phyloP scores from a whole-genome alignment of 108 stramenopile species.

The Pseudonitzschia pungens region DNA sequence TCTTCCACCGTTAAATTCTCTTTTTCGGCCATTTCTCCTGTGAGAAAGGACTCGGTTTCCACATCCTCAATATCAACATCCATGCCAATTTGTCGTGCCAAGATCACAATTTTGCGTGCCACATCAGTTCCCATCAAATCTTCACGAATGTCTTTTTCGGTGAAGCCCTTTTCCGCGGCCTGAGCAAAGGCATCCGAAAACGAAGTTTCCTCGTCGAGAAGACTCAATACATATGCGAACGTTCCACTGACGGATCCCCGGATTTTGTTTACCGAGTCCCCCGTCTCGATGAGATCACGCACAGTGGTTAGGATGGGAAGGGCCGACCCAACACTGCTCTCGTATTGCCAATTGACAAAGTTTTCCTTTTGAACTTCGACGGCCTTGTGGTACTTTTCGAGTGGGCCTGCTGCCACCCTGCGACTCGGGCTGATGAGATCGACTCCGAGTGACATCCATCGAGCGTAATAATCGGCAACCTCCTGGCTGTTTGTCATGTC shows the following conservation, averaged over 20 bases:
- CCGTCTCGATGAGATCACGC: constrained; percentile 66
- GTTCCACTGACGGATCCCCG: constrained; percentile 75
- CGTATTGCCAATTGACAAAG: constrained; percentile 62
- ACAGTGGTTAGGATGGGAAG: constrained; percentile 76
- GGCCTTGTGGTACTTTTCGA: constrained; percentile 66
- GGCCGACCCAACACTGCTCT: constrained; percentile 79
- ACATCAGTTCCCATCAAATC: constrained; percentile 48
- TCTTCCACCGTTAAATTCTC: constrained; percentile 48
- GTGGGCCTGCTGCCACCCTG: constrained; percentile 53
- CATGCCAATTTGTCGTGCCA: constrained; percentile 49
- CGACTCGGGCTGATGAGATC: constrained; percentile 74
- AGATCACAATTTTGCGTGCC: constrained; percentile 53
- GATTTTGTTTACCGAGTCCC: constrained; percentile 60
- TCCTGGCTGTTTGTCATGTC: constrained; percentile 69
- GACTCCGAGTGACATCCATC: constrained; percentile 68
- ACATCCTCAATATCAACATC: constrained; percentile 61
- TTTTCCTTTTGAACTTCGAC: constrained; percentile 45
- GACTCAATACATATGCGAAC: constrained; percentile 67
- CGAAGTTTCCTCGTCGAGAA: constrained; percentile 43
- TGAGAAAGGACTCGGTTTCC: constrained; percentile 63
- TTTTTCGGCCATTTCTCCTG: constrained; percentile 53
- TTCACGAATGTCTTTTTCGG: constrained; percentile 66
- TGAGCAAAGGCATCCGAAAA: constrained; percentile 64
- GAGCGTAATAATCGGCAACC: constrained; percentile 59
- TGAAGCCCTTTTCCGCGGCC: constrained; percentile 59